These are phyloP conservation scores for Oidiodendron maius DNA, from an alignment of 495 filamentous ascomycete species.

Conservation along the genomic window DNA sequence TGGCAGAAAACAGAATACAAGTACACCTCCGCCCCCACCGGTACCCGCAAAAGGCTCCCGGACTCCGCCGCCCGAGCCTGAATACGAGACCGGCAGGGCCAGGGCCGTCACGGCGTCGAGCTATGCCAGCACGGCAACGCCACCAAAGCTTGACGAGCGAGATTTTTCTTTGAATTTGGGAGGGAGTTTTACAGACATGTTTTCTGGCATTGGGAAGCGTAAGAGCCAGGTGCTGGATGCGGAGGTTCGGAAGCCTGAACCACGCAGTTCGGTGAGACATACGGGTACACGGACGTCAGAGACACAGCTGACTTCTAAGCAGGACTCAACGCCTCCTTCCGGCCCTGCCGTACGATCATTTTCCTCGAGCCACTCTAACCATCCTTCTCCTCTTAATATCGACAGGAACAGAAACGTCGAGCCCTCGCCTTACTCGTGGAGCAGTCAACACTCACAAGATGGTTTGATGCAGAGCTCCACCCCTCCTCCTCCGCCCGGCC, in stretches of 20 bases:
- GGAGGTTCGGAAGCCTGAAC: slow-evolving; percentile 16
- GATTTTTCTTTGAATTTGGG: slow-evolving; percentile 50
- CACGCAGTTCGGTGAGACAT: slow-evolving; percentile 25
- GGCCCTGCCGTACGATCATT: slow-evolving; percentile 28
- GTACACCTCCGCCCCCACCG: slow-evolving; percentile 30
- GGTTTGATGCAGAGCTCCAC: slow-evolving; percentile 44
- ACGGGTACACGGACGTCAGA: slow-evolving; percentile 8
- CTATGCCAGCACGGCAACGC: slow-evolving; percentile 58
- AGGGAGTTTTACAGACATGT: slow-evolving; percentile 65
- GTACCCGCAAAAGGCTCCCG: slow-evolving; percentile 33
- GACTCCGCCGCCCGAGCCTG: slow-evolving; percentile 8
- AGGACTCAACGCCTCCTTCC: slow-evolving; percentile 21
- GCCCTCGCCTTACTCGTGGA: slow-evolving; percentile 62
- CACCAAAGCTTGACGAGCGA: slow-evolving; percentile 58
- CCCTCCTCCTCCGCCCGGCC: slow-evolving; percentile 16
- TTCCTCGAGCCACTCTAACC: slow-evolving; percentile 32
- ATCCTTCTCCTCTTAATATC: slow-evolving; percentile 52
- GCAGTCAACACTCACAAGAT: slow-evolving; percentile 60
- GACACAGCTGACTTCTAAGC: slow-evolving; percentile 13
- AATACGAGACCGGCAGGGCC: slow-evolving; percentile 13
- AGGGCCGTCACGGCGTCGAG: slow-evolving; percentile 52
- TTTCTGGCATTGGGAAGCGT: slow-evolving; percentile 54
- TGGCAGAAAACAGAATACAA: slow-evolving; percentile 47
- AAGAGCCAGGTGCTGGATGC: slow-evolving; percentile 38
- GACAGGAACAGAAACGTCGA: slow-evolving; percentile 42